Percentiles rank a stretch among this genome's conserved stretches.
phyloP scores from a whole-genome alignment of 768 basidiomycete genomes.

The Auricularia heimuer region DNA sequence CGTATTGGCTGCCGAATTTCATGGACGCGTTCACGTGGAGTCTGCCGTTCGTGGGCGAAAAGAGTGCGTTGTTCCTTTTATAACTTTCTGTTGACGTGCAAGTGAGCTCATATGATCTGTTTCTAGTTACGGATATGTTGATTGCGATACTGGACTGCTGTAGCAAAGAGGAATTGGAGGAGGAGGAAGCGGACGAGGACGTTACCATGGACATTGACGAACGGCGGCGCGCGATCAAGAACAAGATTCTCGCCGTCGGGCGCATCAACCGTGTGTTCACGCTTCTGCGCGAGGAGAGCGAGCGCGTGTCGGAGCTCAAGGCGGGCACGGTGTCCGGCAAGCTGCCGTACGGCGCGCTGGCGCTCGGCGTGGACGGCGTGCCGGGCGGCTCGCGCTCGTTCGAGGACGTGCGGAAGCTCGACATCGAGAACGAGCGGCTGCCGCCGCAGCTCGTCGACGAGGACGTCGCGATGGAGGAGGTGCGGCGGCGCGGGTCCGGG shows the following conservation, averaged over 20 bases:
- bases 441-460: slow-evolving; percentile 91
- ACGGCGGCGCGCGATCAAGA: slow-evolving; percentile 34
- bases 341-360: slow-evolving; percentile 76
- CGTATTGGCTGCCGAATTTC: slow-evolving; percentile 94
- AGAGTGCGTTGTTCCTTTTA: slow-evolving; percentile 50
- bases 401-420: slow-evolving; percentile 96
- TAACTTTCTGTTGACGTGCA: too few species aligned
- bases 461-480: slow-evolving; percentile 5
- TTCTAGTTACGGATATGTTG: slow-evolving; percentile 42
- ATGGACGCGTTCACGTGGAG: slow-evolving; percentile 99
- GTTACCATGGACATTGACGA: slow-evolving; percentile 12
- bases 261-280: slow-evolving; percentile 40
- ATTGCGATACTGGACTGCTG: slow-evolving; percentile 42
- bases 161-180: slow-evolving; percentile 41
- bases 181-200: slow-evolving; percentile 32
- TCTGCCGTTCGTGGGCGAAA: slow-evolving; percentile 92
- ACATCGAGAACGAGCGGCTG: slow-evolving; percentile 98
- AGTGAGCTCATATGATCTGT: neutral
- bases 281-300: slow-evolving; percentile 75
- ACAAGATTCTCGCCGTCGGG: slow-evolving; percentile 43
- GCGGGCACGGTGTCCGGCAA: slow-evolving; percentile 67
- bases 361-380: slow-evolving; percentile 14
- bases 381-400: slow-evolving; percentile 38
- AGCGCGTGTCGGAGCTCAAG: slow-evolving; percentile 95
- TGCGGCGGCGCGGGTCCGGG: slow-evolving; percentile 1